A percentile compares a stretch with the other conserved stretches of the same genome.
phyloP scores from a whole-genome alignment of 2,329 filamentous ascomycete species.

The Claviceps monticola region DNA sequence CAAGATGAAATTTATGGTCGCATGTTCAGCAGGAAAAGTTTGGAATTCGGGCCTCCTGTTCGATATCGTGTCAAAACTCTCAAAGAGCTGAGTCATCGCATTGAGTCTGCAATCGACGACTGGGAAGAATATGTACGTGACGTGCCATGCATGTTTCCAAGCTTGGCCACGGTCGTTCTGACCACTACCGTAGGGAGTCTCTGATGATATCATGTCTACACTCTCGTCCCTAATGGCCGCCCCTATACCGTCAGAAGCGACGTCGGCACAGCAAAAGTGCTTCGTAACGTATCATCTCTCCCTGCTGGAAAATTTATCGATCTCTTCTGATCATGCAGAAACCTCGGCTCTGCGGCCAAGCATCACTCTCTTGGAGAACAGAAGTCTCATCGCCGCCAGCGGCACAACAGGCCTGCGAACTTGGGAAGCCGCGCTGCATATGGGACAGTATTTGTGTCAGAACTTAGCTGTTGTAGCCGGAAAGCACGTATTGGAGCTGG shows the following conservation, averaged over 20 bases:
- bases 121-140: constrained; percentile 75
- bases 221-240: constrained; percentile 52
- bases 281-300: constrained; percentile 58
- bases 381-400: constrained; percentile 51
- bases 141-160: neutral
- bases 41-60: constrained; percentile 46
- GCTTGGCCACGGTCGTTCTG: constrained; percentile 9
- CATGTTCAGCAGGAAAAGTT: constrained; percentile 48
- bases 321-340: neutral
- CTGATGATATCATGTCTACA: constrained; percentile 60
- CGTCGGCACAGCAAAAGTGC: constrained; percentile 55
- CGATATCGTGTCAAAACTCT: constrained; percentile 59
- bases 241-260: constrained; percentile 48
- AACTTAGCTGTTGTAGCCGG: constrained; percentile 30
- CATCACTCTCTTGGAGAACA: constrained; percentile 56
- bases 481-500: constrained; percentile 56
- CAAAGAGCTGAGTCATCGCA: constrained; percentile 54
- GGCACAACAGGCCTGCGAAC: constrained; percentile 67
- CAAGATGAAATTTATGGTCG: constrained; percentile 53
- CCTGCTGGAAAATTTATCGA: constrained; percentile 12
- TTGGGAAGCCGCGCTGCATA: constrained; percentile 67
- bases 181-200: constrained; percentile 52
- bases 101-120: constrained; percentile 64
- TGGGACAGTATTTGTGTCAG: constrained; percentile 53
- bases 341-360: constrained; percentile 4